phyloP scores from a whole-genome alignment of 1,284 basidiomycete genomes.

The Apiotrichum akiyoshidainum region DNA sequence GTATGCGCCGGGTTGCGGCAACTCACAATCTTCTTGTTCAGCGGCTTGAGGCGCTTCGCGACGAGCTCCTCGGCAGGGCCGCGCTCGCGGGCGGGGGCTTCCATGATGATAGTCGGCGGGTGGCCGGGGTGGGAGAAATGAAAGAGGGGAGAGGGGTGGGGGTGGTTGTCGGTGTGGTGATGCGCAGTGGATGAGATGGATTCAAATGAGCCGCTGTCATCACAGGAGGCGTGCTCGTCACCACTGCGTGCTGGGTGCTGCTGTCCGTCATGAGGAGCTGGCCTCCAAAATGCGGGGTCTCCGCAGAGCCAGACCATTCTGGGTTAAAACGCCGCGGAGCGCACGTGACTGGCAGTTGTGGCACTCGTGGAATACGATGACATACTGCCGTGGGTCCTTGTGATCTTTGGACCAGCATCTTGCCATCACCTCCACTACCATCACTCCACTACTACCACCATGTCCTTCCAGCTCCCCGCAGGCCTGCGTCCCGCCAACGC shows the following conservation, averaged over 20 bases:
- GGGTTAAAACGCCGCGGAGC: conserved; percentile 7
- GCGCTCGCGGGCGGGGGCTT: conserved; percentile 18
- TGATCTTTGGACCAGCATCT: too few relatives aligned
- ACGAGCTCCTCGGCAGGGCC: conserved; percentile 71
- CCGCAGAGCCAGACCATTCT: too few relatives aligned
- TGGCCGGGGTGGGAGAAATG: background rate
- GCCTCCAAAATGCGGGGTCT: too few relatives aligned
- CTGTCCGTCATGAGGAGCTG: background rate
- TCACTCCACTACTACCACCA: conserved; percentile 18
- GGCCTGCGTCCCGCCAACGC: conserved; percentile 38
- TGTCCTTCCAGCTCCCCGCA: conserved; percentile 53
- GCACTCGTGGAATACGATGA: background rate
- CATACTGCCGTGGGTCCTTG: background rate
- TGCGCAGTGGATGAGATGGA: too few relatives aligned
- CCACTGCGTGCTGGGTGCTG: too few relatives aligned
- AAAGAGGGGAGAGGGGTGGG: too few relatives aligned
- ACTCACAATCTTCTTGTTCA: conserved; percentile 79
- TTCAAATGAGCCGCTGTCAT: too few relatives aligned
- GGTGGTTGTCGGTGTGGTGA: too few relatives aligned
- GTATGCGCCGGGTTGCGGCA: background rate
- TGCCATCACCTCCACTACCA: background rate
- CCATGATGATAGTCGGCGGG: background rate
- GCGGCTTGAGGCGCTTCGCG: conserved; percentile 67
- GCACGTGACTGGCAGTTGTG: conserved; percentile 5
- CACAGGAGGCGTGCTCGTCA: too few relatives aligned